Percentiles rank a stretch among this genome's conserved stretches.
Conservation (phyloP, 495 filamentous ascomycete genomes). For the Penicillium robsamsonii region DNA sequence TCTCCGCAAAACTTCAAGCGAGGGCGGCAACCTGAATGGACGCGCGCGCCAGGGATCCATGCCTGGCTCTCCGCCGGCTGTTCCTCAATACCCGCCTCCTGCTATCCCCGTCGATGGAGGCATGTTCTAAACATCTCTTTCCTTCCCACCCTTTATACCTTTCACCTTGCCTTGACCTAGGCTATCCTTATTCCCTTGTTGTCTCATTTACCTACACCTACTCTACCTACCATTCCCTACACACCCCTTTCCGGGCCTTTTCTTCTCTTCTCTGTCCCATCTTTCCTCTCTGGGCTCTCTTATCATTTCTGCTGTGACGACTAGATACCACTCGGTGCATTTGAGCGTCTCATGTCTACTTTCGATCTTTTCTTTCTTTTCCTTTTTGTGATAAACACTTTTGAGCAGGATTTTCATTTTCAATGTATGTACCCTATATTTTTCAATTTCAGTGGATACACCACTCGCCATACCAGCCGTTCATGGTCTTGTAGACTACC, state of each 20-base stretch:
- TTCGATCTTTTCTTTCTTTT: slow-evolving; percentile 4
- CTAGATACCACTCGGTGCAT: slow-evolving; percentile 16
- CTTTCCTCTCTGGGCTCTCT: slow-evolving; percentile 17
- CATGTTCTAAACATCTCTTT: slow-evolving; percentile 38
- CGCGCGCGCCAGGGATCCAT: slow-evolving; percentile 44
- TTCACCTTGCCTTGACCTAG: slow-evolving; percentile 11
- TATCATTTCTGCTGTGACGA: slow-evolving; percentile 17
- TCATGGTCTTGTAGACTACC: background rate
- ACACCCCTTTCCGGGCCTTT: background rate
- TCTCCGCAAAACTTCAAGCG: slow-evolving; percentile 54
- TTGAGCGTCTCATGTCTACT: slow-evolving; percentile 13
- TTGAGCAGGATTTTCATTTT: background rate
- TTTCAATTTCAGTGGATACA: background rate
- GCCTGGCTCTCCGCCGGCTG: slow-evolving; percentile 31
- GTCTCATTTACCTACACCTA: slow-evolving; percentile 18
- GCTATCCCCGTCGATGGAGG: slow-evolving; percentile 42
- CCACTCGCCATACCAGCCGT: background rate
- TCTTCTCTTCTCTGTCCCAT: slow-evolving; percentile 12
- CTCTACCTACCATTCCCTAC: slow-evolving; percentile 1
- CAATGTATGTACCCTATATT: slow-evolving; percentile 2
- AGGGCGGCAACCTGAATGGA: slow-evolving; percentile 42
- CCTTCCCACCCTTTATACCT: background rate
- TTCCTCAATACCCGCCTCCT: slow-evolving; percentile 40
- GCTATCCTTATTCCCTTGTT: slow-evolving; percentile 7
- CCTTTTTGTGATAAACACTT: background rate